A percentile compares a stretch with the other conserved stretches of the same genome.
phyloP scores from a whole-genome alignment of 148 eudicot species.

The Amaranthus cruentus region DNA sequence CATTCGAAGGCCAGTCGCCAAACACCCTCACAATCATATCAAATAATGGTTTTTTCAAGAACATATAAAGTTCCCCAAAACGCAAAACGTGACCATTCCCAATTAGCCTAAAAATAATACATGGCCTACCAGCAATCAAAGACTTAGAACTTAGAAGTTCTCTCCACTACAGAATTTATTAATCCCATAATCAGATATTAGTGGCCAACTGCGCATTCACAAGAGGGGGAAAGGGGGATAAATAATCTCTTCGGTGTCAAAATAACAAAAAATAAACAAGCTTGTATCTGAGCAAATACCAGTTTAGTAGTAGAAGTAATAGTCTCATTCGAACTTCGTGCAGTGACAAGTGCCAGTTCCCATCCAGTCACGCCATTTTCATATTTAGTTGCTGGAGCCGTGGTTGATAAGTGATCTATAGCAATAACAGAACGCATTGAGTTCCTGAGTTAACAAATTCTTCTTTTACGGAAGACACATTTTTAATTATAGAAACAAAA shows the following conservation, averaged over 20 bases:
- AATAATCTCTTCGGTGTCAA: background rate
- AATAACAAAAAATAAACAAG: background rate
- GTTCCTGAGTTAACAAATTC: background rate
- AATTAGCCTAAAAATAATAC: background rate
- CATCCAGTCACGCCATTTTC: conserved; percentile 77
- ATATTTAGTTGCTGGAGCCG: conserved; percentile 38
- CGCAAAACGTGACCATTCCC: background rate
- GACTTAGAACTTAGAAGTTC: background rate
- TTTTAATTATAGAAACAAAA: no score
- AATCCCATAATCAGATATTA: background rate
- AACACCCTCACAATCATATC: no score
- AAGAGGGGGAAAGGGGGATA: no score
- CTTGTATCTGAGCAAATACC: conserved; percentile 36
- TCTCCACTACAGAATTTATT: background rate
- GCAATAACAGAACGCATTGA: conserved; percentile 1
- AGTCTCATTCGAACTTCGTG: conserved; percentile 77
- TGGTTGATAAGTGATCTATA: conserved; percentile 47
- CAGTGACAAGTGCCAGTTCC: conserved; percentile 95
- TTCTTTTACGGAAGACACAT: no score
- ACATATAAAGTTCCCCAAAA: background rate
- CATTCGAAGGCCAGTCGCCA: no score
- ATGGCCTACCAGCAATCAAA: background rate
- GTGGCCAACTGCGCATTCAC: background rate
- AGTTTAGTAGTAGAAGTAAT: conserved; percentile 54
- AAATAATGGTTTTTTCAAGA: no score